These are phyloP conservation scores for Melastoma candidum DNA, from an alignment of 441 rosid genomes.

Conservation along the genomic window DNA sequence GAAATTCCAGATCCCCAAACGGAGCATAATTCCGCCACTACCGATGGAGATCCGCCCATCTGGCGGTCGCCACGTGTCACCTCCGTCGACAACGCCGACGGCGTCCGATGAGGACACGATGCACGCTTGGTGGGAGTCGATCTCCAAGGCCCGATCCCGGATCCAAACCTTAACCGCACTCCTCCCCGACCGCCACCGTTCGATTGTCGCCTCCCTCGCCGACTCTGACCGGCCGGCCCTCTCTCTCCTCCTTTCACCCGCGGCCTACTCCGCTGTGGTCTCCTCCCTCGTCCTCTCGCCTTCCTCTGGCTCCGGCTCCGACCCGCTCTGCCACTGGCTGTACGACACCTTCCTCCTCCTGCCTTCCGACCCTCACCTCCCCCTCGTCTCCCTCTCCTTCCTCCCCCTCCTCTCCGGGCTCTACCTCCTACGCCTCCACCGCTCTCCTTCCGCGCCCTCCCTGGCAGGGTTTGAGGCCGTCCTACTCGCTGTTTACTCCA, in stretches of 20 bases:
- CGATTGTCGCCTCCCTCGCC: conserved; percentile 56
- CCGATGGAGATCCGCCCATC: too few species aligned
- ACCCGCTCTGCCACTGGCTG: conserved; percentile 90
- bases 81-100: conserved; percentile 1
- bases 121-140: conserved; percentile 97
- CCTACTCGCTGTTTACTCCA: conserved; percentile 68
- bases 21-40: too few species aligned
- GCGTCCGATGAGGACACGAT: conserved; percentile 44
- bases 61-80: too few species aligned
- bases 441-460: conserved; percentile 35
- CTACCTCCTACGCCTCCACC: conserved; percentile 67
- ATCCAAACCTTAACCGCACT: conserved; percentile 59
- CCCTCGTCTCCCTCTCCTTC: conserved; percentile 71
- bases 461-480: conserved; percentile 91
- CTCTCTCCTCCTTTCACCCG: conserved; percentile 57
- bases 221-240: conserved; percentile 86
- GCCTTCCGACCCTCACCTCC: conserved; percentile 63
- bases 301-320: conserved; percentile 68
- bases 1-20: too few species aligned
- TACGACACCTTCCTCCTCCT: conserved; percentile 77
- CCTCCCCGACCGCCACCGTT: conserved; percentile 31
- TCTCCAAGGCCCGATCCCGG: conserved; percentile 76
- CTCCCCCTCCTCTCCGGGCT: conserved; percentile 60
- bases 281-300: conserved; percentile 31
- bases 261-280: conserved; percentile 51